phyloP scores from a whole-genome alignment of 176 grass and related monocot genomes.

The Alloteropsis semialata region DNA sequence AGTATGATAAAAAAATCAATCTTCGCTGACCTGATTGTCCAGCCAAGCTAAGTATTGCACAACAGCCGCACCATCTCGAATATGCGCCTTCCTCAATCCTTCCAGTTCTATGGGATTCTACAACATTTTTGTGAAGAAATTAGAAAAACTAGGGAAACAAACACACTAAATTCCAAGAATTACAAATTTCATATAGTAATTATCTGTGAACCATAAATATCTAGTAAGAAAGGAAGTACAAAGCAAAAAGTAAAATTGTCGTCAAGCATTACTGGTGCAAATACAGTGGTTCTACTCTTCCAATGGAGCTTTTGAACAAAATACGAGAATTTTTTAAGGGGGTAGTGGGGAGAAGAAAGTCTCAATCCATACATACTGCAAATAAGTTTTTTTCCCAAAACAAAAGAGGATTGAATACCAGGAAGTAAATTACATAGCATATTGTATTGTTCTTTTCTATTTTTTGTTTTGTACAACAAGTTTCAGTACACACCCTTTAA shows the following conservation, averaged over 20 bases:
- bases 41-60: conserved; percentile 93
- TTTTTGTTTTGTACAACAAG: background rate
- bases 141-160: conserved; percentile 15
- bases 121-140: conserved; percentile 35
- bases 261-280: conserved; percentile 1
- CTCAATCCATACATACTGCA: too few relatives aligned
- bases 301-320: too few relatives aligned
- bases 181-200: background rate
- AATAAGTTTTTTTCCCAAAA: too few relatives aligned
- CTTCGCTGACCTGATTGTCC: conserved; percentile 73
- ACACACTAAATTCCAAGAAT: background rate
- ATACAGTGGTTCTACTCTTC: too few relatives aligned
- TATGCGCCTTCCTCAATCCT: conserved; percentile 89
- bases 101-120: conserved; percentile 81
- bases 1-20: conserved; percentile 18
- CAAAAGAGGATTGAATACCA: too few relatives aligned
- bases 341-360: too few relatives aligned
- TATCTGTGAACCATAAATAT: conserved; percentile 6
- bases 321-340: too few relatives aligned
- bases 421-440: too few relatives aligned
- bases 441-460: background rate
- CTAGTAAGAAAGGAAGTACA: background rate
- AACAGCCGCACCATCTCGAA: conserved; percentile 93
- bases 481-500: background rate
- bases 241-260: conserved; percentile 1